phyloP scores from a whole-genome alignment of 192 early-diverging fungal genomes.

The Thoreauomyces humboldtii region DNA sequence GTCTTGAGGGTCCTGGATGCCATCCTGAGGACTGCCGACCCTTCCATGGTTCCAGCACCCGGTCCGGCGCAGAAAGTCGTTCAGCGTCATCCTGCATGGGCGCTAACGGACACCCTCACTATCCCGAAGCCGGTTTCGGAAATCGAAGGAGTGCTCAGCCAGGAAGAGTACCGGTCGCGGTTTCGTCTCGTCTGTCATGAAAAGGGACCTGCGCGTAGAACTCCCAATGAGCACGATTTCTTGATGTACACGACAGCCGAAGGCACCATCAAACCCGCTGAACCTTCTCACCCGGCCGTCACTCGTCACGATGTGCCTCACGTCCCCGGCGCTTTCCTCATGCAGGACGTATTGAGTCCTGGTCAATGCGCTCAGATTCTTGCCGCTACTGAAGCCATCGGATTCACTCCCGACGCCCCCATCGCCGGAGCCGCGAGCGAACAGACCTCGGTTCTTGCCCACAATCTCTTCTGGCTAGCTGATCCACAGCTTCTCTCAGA shows the following conservation, averaged over 20 bases:
- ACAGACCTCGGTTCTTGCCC: conserved; percentile 54
- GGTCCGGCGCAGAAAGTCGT: neutral
- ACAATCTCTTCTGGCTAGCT: conserved; percentile 70
- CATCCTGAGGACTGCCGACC: conserved; percentile 65
- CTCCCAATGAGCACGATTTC: conserved; percentile 59
- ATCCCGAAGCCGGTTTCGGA: neutral
- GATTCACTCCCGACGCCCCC: conserved; percentile 65
- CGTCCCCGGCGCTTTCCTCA: conserved; percentile 57
- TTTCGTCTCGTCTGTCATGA: conserved; percentile 54
- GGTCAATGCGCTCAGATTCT: conserved; percentile 59
- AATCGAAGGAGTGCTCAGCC: neutral
- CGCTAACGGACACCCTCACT: neutral
- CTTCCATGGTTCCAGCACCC: conserved; percentile 38
- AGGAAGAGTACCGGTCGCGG: conserved; percentile 2
- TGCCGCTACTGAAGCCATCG: conserved; percentile 53
- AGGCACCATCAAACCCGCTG: conserved; percentile 43
- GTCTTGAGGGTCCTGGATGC: conserved; percentile 60
- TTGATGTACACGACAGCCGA: conserved; percentile 58
- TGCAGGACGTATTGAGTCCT: conserved; percentile 52
- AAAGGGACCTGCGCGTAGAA: conserved; percentile 55
- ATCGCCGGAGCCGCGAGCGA: conserved; percentile 50
- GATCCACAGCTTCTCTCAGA: conserved; percentile 51
- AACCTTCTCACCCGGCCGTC: conserved; percentile 33
- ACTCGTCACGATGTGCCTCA: conserved; percentile 47
- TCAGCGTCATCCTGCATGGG: conserved; percentile 24